Evolutionary conservation across 208 protist genomes (phyloP).

Genomic region (Naegleria gruberi): DNA sequence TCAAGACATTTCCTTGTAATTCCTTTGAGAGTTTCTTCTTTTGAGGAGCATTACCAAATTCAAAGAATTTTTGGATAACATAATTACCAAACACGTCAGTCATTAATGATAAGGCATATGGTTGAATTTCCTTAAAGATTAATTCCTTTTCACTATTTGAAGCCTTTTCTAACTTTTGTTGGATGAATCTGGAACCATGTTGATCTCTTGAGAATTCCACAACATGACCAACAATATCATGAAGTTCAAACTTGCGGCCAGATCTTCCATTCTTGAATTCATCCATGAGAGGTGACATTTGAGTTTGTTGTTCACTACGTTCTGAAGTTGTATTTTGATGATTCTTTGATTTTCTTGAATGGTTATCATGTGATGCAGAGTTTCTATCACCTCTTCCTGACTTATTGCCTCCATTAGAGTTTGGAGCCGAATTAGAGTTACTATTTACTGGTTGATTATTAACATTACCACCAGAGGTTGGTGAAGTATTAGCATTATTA

Average conservation of each 20-base stretch:
- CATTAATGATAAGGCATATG: conserved; percentile 88
- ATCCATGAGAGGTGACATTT: background rate
- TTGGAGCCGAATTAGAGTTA: background rate
- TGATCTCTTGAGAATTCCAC: conserved; percentile 89
- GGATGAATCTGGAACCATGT: conserved; percentile 90
- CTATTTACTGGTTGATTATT: background rate
- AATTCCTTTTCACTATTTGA: conserved; percentile 58
- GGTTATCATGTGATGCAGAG: background rate
- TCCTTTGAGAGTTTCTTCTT: conserved; percentile 67
- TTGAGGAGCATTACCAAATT: conserved; percentile 52
- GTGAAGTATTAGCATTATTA: background rate
- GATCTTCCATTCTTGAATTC: conserved; percentile 16
- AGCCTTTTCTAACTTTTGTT: conserved; percentile 80
- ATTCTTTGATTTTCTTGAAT: background rate
- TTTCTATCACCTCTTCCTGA: background rate
- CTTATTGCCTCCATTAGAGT: background rate
- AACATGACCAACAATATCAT: conserved; percentile 64
- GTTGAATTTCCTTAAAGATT: conserved; percentile 88
- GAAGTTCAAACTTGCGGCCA: background rate
- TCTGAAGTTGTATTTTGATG: background rate
- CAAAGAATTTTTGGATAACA: conserved; percentile 88
- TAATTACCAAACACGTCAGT: conserved; percentile 96
- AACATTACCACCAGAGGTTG: background rate
- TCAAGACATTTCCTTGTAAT: conserved; percentile 73
- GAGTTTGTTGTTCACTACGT: background rate